Base-by-base conservation (phyloP, 306 rosid genomes). In the Pachyrhizus erosus region DNA sequence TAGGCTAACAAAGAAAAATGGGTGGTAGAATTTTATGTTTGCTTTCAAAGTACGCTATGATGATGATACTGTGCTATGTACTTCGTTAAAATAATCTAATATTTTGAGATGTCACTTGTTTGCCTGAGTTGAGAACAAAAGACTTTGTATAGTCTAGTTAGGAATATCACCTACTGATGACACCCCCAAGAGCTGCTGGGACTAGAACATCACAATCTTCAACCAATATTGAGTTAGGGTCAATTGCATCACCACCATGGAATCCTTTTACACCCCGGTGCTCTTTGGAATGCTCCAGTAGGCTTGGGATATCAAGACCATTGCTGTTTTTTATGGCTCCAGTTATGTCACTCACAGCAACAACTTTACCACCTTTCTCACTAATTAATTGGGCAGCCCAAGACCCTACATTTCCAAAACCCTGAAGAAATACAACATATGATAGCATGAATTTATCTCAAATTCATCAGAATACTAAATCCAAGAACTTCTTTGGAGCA, bases 181-280 rank as follows among this genome's bases (percentile, higher is more conserved):
- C 99, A 66, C 99, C 99, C 46, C 99, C 99, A 24, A 96, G 98
- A 79, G 99, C 99, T 68, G 99, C 99, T 33, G 99, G 99, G 74
- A 96, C 77, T 74, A 96, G 90, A 87, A 96, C 91, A 82, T 93
- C 99, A 54, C 96, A 93, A 33, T 96, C 98, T 87, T 96, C 94
- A 70, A 91, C 90, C 89, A 96, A 85, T 62, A 96, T 86, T 15
- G 98, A 89, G 11, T 62, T 77, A 46, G 94, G 80, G 27, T 92
- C 92, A 58, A 89, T 87, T 43, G 87, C 39, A 84, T 96, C 94
- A 2, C 77, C 96, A 6, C 98, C 98, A 10, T 89, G 66, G 84
- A 92, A 96, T 46, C 97, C 98, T 77, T 88, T 89, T 15, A 96
- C 89, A 9, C 97, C 98, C 7, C 70, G 48, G 52, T 87, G 80